These are phyloP conservation scores for Capronia epimyces DNA, from an alignment of 2,329 filamentous ascomycete species.

Conservation along the genomic window DNA sequence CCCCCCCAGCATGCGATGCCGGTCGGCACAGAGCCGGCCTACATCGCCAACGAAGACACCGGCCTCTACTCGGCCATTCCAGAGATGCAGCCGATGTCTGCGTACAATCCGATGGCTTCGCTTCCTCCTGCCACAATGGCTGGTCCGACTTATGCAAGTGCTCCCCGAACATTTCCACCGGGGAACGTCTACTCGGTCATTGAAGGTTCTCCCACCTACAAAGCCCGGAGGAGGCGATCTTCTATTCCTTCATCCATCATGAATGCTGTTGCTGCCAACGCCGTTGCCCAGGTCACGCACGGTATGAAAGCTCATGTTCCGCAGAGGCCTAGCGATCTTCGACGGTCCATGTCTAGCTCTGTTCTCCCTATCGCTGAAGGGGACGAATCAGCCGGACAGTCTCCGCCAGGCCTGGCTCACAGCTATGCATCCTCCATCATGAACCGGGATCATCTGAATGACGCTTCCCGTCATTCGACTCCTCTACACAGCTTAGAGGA, in stretches of 20 bases:
- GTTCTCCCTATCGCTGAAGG: slow-evolving; percentile 75
- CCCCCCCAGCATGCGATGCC: slow-evolving; percentile 84
- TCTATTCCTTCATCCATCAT: slow-evolving; percentile 81
- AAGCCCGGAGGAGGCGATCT: slow-evolving; percentile 88
- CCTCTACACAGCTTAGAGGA: slow-evolving; percentile 79
- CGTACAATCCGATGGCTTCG: slow-evolving; percentile 84
- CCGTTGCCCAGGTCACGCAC: slow-evolving; percentile 43
- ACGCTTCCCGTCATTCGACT: slow-evolving; percentile 82
- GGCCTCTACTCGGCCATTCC: slow-evolving; percentile 93
- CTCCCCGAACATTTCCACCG: slow-evolving; percentile 59
- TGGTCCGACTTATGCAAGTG: slow-evolving; percentile 64
- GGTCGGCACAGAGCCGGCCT: slow-evolving; percentile 81
- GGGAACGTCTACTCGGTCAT: slow-evolving; percentile 92
- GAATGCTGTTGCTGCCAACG: slow-evolving; percentile 57
- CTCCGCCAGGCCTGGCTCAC: slow-evolving; percentile 69
- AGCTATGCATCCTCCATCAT: slow-evolving; percentile 63
- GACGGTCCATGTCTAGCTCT: slow-evolving; percentile 82
- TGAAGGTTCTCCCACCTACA: slow-evolving; percentile 97
- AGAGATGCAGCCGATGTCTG: slow-evolving; percentile 70
- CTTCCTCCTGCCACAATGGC: slow-evolving; percentile 79
- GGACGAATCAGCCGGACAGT: slow-evolving; percentile 72
- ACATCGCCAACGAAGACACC: slow-evolving; percentile 97
- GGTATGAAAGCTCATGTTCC: slow-evolving; percentile 50
- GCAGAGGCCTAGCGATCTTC: slow-evolving; percentile 82
- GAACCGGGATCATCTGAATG: slow-evolving; percentile 73